Evolutionary conservation across 2,329 filamentous ascomycete species (phyloP), one percentile per base, ranked within the genome.

Genomic region (Nigrospora sphaerica): DNA sequence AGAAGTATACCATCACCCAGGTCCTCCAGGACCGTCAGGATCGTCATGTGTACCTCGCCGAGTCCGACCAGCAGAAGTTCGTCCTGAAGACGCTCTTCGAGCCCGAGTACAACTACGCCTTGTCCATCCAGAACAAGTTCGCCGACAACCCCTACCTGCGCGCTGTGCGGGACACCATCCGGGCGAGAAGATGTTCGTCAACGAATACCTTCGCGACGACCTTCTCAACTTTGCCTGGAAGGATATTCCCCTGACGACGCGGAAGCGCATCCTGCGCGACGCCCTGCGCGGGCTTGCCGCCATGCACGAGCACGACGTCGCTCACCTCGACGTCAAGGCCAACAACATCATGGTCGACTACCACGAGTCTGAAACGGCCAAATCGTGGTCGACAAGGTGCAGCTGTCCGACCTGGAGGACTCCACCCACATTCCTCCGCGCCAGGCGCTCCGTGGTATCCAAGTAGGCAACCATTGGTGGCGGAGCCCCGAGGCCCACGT

Each of bases 341-440:
- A 64, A 71, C 51, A 72, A 71, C 44, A 67, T 72, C 44, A 61
- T 72, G 55, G 47, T 71, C 12, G 65, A 70, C 46, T 68, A 64
- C 47, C 59, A 60, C 12, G 59, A 65, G 32, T 56, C 55, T 12
- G 47, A 3, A 49, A 61, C 13, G 59, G 57, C 42, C 60, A 58
- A 43, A 56, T 62, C 32, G 52, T 55, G 12, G 61, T 64, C 12
- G 60, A 69, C 45, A 58, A 59, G 16, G 66, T 70, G 13, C 64
- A 69, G 47, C 49, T 71, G 39, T 65, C 62, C 5, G 69, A 71
- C 47, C 50, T 71, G 12, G 65, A 71, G 48, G 66, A 69, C 47
- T 60, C 68, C 17, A 67, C 60, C 3, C 60, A 64, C 50, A 60
- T 72, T 9, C 61, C 64, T 3, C 60, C 63, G 31, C 61, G 59